A percentile compares a stretch with the other conserved stretches of the same genome.
Conservation (phyloP, 805 yeast species). For the Candida khao-thaluensis region DNA sequence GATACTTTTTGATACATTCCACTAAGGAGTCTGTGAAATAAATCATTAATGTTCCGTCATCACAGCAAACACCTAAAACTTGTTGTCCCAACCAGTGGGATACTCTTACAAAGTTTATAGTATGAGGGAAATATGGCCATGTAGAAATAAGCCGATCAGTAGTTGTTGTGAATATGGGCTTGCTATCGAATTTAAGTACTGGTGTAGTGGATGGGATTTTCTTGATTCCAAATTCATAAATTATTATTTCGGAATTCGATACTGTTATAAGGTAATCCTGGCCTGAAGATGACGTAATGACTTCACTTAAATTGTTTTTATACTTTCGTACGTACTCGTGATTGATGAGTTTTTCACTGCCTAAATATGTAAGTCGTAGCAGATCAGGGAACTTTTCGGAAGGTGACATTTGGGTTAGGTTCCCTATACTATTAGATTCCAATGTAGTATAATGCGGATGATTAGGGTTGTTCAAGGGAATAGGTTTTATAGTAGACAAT, state of each 20-base stretch:
- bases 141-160: conserved; percentile 45
- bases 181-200: conserved; percentile 38
- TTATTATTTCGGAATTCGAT: conserved; percentile 31
- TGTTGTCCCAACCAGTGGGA: conserved; percentile 30
- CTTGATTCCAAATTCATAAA: conserved; percentile 32
- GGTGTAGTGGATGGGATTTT: conserved; percentile 27
- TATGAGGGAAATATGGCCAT: conserved; percentile 55
- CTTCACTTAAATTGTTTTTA: conserved; percentile 39
- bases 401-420: conserved; percentile 3
- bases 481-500: conserved; percentile 1
- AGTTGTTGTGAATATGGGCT: conserved; percentile 40
- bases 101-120: conserved; percentile 49
- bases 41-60: conserved; percentile 52
- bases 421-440: conserved; percentile 1
- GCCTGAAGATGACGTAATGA: conserved; percentile 17
- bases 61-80: conserved; percentile 49
- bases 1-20: conserved; percentile 11
- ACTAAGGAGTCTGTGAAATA: conserved; percentile 30
- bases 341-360: conserved; percentile 19
- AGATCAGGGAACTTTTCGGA: conserved; percentile 33
- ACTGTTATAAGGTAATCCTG: conserved; percentile 31
- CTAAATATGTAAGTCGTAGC: conserved; percentile 23
- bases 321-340: conserved; percentile 32
- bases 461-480: conserved; percentile 1
- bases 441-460: conserved; percentile 1